These are phyloP conservation scores for Lactarius vividus DNA, from an alignment of 768 basidiomycete genomes.

Conservation along the genomic window DNA sequence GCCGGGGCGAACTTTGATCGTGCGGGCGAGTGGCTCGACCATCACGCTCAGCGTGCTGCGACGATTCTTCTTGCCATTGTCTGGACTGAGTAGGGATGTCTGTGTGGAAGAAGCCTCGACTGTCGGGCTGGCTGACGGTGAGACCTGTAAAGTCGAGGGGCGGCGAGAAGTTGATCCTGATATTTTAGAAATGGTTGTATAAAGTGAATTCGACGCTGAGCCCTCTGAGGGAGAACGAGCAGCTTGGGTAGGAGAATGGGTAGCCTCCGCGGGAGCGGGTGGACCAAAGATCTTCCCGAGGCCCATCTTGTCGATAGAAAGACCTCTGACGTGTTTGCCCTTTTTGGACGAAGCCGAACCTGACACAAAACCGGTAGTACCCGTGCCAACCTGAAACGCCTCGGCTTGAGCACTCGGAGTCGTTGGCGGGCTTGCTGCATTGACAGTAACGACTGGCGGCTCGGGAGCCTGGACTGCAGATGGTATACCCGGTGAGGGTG, in stretches of 20 bases:
- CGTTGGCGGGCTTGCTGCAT: slow-evolving; percentile 35
- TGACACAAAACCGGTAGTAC: slow-evolving; percentile 29
- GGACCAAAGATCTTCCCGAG: slow-evolving; percentile 70
- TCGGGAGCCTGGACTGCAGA: slow-evolving; percentile 19
- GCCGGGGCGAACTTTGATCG: slow-evolving; percentile 38
- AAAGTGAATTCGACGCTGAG: slow-evolving; percentile 30
- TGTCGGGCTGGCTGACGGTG: slow-evolving; percentile 22
- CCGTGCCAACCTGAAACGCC: slow-evolving; percentile 22
- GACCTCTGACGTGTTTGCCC: slow-evolving; percentile 60
- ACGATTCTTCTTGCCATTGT: slow-evolving; percentile 28
- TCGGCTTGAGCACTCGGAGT: slow-evolving; percentile 30
- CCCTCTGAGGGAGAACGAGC: slow-evolving; percentile 42
- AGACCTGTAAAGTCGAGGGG: slow-evolving; percentile 36
- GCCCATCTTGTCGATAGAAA: slow-evolving; percentile 78
- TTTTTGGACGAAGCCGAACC: slow-evolving; percentile 39
- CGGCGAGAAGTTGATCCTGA: slow-evolving; percentile 29
- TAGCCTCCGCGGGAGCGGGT: slow-evolving; percentile 34
- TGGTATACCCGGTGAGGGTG: slow-evolving; percentile 16
- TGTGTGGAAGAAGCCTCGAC: slow-evolving; percentile 29
- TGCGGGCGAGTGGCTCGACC: slow-evolving; percentile 52
- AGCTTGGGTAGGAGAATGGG: slow-evolving; percentile 34
- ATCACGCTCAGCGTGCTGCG: slow-evolving; percentile 36
- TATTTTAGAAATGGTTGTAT: slow-evolving; percentile 30
- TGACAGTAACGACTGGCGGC: slow-evolving; percentile 34
- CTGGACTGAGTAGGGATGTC: slow-evolving; percentile 39